A percentile compares a stretch with the other conserved stretches of the same genome.
phyloP scores from a whole-genome alignment of 768 basidiomycete species.

The Suillus tomentosus region DNA sequence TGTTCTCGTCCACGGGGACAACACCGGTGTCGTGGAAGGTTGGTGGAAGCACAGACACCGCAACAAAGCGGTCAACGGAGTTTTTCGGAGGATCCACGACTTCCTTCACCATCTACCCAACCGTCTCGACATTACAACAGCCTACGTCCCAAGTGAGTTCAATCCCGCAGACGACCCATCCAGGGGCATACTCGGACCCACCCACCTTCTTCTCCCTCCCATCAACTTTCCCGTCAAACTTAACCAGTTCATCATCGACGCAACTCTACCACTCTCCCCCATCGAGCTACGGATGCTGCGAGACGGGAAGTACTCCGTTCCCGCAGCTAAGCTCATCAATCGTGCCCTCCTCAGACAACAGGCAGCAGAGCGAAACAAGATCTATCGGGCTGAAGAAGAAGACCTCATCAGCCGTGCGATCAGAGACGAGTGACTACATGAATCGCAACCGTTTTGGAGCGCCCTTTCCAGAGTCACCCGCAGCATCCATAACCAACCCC shows the following conservation, averaged over 20 bases:
- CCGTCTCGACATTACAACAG: background rate
- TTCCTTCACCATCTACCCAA: background rate
- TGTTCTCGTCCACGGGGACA: constrained; percentile 14
- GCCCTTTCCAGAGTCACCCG: no score
- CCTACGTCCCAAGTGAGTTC: background rate
- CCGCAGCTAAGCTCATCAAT: constrained; percentile 10
- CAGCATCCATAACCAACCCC: no score
- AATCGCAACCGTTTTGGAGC: no score
- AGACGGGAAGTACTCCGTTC: background rate
- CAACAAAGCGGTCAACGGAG: constrained; percentile 27
- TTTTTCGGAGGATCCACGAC: constrained; percentile 27
- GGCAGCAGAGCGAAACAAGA: background rate
- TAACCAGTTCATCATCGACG: constrained; percentile 1
- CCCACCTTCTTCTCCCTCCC: constrained; percentile 16
- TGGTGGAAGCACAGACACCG: constrained; percentile 40
- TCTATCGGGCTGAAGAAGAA: no score
- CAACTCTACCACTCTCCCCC: background rate
- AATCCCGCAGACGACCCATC: constrained; percentile 17
- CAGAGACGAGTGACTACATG: no score
- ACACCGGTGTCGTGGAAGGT: constrained; percentile 26
- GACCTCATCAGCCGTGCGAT: no score
- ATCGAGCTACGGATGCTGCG: background rate
- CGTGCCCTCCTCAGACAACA: background rate
- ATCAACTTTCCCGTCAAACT: constrained; percentile 9
- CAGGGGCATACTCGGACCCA: background rate